Percentiles rank a stretch among this genome's conserved stretches.
These are phyloP conservation scores for Suillus weaverae DNA, from an alignment of 768 basidiomycete species.

Conservation along the genomic window DNA sequence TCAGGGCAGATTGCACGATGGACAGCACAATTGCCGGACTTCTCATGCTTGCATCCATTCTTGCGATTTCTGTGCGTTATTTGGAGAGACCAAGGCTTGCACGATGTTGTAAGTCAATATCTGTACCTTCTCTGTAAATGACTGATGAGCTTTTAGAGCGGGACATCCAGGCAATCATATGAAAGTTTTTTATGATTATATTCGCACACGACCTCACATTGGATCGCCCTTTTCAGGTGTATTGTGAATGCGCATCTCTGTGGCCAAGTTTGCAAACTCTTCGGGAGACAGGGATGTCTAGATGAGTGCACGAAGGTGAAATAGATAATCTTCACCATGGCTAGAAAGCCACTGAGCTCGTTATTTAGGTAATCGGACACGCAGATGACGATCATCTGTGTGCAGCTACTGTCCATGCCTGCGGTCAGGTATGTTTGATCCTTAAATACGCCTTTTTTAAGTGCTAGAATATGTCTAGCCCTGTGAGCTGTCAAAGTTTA, in stretches of 20 bases:
- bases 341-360: neutral
- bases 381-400: conserved; percentile 52
- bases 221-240: conserved; percentile 41
- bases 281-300: conserved; percentile 51
- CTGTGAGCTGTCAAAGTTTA: conserved; percentile 39
- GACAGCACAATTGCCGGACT: neutral
- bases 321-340: neutral
- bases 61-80: conserved; percentile 29
- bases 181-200: conserved; percentile 28
- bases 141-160: conserved; percentile 38
- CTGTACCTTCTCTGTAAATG: neutral
- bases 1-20: neutral
- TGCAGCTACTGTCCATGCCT: conserved; percentile 52
- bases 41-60: neutral
- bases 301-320: conserved; percentile 52
- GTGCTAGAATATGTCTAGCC: conserved; percentile 30
- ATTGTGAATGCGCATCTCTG: conserved; percentile 51
- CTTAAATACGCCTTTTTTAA: neutral
- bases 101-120: conserved; percentile 43
- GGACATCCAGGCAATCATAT: conserved; percentile 58
- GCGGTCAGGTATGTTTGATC: conserved; percentile 46
- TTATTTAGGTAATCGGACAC: conserved; percentile 46
- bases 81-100: conserved; percentile 36
- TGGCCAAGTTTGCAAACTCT: conserved; percentile 48
- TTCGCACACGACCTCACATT: neutral